Percentiles rank a stretch among this genome's conserved stretches.
Evolutionary conservation across 768 basidiomycete species (phyloP).

Genomic region (Termitomyces sp.): DNA sequence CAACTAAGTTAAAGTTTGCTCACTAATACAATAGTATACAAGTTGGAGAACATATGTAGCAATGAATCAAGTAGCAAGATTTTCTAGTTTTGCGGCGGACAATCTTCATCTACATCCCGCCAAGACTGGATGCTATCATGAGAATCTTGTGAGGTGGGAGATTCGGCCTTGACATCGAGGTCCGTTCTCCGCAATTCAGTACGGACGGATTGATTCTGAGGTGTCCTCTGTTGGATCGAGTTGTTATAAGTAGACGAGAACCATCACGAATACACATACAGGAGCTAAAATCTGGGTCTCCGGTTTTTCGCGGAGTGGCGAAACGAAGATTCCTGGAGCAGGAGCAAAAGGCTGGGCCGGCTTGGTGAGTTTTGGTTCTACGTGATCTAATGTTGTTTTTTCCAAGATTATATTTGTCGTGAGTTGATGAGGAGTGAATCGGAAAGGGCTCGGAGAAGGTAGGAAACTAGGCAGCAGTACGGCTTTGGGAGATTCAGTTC

Average conservation of each 20-base stretch:
- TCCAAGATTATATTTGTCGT: neutral
- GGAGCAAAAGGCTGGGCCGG: slow-evolving; percentile 27
- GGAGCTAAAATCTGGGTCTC: neutral
- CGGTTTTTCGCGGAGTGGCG: slow-evolving; percentile 26
- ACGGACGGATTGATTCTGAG: neutral
- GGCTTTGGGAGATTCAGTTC: neutral
- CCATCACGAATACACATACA: neutral
- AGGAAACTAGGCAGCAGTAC: slow-evolving; percentile 13
- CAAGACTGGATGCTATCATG: slow-evolving; percentile 41
- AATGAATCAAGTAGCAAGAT: neutral
- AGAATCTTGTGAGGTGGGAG: slow-evolving; percentile 24
- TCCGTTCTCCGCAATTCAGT: neutral
- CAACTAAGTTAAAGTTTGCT: too few relatives aligned
- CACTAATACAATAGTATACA: too few relatives aligned
- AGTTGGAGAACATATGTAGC: neutral
- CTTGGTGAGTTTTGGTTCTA: neutral
- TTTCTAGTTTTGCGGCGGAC: neutral
- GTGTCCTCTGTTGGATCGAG: neutral
- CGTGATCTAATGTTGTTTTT: neutral
- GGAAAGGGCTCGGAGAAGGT: slow-evolving; percentile 26
- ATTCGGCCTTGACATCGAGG: neutral
- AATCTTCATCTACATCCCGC: slow-evolving; percentile 19
- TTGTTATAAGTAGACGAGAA: neutral
- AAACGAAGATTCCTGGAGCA: slow-evolving; percentile 36
- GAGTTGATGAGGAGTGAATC: slow-evolving; percentile 22